Evolutionary conservation across 2,329 filamentous ascomycete genomes (phyloP), one percentile per base, ranked within the genome.

Genomic region (Neofusicoccum ribis): DNA sequence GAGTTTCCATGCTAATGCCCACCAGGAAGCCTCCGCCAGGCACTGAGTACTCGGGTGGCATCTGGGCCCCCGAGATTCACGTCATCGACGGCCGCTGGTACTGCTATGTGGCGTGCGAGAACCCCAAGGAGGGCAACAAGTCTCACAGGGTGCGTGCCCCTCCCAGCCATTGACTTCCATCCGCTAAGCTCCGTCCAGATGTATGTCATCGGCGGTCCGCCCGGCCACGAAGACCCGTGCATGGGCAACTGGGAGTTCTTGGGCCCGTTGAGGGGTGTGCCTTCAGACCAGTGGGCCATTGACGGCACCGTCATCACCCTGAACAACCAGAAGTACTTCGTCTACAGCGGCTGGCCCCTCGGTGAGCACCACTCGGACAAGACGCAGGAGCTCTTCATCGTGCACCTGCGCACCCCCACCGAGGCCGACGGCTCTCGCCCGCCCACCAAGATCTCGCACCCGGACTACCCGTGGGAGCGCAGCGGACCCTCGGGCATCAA

Each of bases 11-110:
- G 39, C 63, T 65, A 44, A 63, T 47, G 36, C 49, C 51, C 37
- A 34, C 72, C 66, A 73, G 76, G 76, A 76, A 77, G 20, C 80
- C 83, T 36, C 73, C 79, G 0, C 78, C 78, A 12, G 73, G 79
- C 65, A 77, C 76, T 9, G 72, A 74, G 17, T 81, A 80, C 76
- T 79, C 77, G 7, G 79, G 74, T 46, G 79, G 78, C 67, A 74
- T 86, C 37, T 86, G 84, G 84, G 84, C 84, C 0, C 84, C 84
- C 0, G 84, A 86, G 74, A 76, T 86, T 0, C 84, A 86, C 70
- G 73, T 73, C 54, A 75, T 86, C 31, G 73, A 80, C 43, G 81
- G 80, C 0, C 78, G 78, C 23, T 86, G 84, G 84, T 86, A 85
- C 71, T 77, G 85, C 66, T 86, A 86, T 72, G 82, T 77, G 70